Conservation (phyloP, 2,329 filamentous ascomycete genomes). For the Colletotrichum magnum region DNA sequence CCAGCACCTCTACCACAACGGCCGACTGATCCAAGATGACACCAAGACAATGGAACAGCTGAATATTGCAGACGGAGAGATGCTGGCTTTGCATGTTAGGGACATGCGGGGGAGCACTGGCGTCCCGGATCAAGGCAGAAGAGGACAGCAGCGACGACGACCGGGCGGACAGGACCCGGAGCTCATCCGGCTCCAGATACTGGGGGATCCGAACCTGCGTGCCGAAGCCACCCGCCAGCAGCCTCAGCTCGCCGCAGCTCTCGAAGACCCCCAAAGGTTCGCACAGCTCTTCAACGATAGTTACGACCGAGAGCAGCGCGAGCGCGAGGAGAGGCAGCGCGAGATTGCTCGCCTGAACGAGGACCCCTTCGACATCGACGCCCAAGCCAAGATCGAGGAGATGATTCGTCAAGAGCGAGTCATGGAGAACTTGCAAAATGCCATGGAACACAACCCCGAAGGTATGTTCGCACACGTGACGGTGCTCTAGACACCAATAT, state of each 20-base stretch:
- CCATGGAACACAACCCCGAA: constrained; percentile 97
- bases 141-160: constrained; percentile 52
- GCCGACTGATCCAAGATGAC: constrained; percentile 81
- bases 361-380: constrained; percentile 94
- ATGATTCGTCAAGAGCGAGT: constrained; percentile 96
- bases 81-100: constrained; percentile 88
- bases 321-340: constrained; percentile 82
- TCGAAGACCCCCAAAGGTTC: constrained; percentile 84
- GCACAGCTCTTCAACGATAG: constrained; percentile 78
- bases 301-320: constrained; percentile 78
- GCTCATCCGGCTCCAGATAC: constrained; percentile 83
- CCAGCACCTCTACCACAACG: constrained; percentile 93
- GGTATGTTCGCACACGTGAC: constrained; percentile 67
- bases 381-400: constrained; percentile 93
- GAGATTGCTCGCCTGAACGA: constrained; percentile 90
- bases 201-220: constrained; percentile 82
- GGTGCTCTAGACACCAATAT: not conserved
- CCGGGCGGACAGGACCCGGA: constrained; percentile 76
- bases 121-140: constrained; percentile 53
- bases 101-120: constrained; percentile 67
- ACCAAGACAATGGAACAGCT: constrained; percentile 85
- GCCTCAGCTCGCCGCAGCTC: constrained; percentile 81
- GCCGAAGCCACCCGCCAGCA: constrained; percentile 79
- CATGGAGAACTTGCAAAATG: constrained; percentile 95
- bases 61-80: constrained; percentile 88